Evolutionary conservation across 495 filamentous ascomycete genomes (phyloP), one percentile per base, ranked within the genome.

Genomic region (Trypethelium eluteriae): DNA sequence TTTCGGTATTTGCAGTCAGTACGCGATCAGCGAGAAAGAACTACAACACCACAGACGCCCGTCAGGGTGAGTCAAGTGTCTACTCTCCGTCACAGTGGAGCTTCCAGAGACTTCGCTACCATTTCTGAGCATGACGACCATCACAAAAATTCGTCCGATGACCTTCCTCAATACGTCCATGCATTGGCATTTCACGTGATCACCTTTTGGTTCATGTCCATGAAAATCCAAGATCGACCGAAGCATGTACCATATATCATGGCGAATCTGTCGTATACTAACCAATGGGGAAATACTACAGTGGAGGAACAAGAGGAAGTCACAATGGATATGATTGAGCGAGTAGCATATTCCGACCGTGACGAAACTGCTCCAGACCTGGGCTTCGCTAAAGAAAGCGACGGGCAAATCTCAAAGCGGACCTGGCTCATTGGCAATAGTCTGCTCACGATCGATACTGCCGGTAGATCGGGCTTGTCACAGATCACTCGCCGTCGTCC

Each of bases 271-370:
- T 89, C 90, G 64, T 85, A 82, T 64, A 84, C 81, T 3, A 89
- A 96, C 70, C 83, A 84, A 18, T 81, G 87, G 69, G 91, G 90
- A 5, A 85, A 84, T 36, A 85, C 89, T 38, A 84, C 83, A 36
- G 82, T 94, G 25, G 95, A 98, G 70, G 93, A 98, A 74, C 93
- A 96, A 72, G 93, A 91, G 39, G 86, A 93, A 66, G 90, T 96
- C 12, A 93, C 93, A 34, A 87, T 97, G 49, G 95, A 99, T 75
- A 88, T 98, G 80, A 93, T 99, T 89, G 92, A 96, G 71, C 83
- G 92, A 67, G 88, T 92, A 47, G 87, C 92, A 11, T 96, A 88
- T 75, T 91, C 91, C 0, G 91, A 96, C 74, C 82, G 90, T 63
- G 89, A 86, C 66, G 86, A 89, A 68, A 88, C 86, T 3, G 81